phyloP scores from a whole-genome alignment of 2,329 filamentous ascomycete genomes.

The Pestalotiopsis sp. region DNA sequence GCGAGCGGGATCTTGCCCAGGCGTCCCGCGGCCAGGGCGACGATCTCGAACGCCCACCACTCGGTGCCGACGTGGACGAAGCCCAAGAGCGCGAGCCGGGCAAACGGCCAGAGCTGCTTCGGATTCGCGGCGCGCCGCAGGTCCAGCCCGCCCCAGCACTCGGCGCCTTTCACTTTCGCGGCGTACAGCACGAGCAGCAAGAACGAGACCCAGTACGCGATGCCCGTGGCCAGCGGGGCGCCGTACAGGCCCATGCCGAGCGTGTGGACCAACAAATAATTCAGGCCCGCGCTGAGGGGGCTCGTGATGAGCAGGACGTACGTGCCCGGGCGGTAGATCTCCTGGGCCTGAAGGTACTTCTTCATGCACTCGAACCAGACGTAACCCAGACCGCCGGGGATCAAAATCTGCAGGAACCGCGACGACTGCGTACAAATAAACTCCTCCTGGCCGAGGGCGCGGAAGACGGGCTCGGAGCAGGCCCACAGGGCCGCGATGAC shows the following conservation, averaged over 20 bases:
- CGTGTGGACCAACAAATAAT: conserved; percentile 76
- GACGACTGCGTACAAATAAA: conserved; percentile 74
- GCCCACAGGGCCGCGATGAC: conserved; percentile 74
- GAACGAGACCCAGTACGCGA: conserved; percentile 86
- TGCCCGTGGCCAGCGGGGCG: conserved; percentile 77
- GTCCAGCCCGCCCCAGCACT: conserved; percentile 77
- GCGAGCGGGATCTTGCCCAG: conserved; percentile 79
- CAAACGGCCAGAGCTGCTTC: conserved; percentile 69
- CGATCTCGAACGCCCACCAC: conserved; percentile 95
- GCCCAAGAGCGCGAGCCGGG: conserved; percentile 72
- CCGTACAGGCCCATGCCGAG: conserved; percentile 72
- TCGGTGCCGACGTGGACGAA: conserved; percentile 85
- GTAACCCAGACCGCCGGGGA: conserved; percentile 82
- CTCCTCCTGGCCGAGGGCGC: conserved; percentile 73
- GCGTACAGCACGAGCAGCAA: conserved; percentile 73
- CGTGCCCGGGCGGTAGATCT: conserved; percentile 77
- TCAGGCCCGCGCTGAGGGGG: conserved; percentile 77
- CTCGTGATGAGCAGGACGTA: conserved; percentile 83
- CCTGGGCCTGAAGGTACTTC: conserved; percentile 83
- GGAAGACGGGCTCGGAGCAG: conserved; percentile 73
- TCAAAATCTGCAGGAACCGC: conserved; percentile 69
- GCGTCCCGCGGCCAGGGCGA: conserved; percentile 77
- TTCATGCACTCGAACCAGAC: conserved; percentile 87
- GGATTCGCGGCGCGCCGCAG: conserved; percentile 54
- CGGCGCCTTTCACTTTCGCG: conserved; percentile 66